Evolutionary conservation across 2,329 filamentous ascomycete species (phyloP), one percentile per base, ranked within the genome.

Genomic region (Penicillium olsonii): DNA sequence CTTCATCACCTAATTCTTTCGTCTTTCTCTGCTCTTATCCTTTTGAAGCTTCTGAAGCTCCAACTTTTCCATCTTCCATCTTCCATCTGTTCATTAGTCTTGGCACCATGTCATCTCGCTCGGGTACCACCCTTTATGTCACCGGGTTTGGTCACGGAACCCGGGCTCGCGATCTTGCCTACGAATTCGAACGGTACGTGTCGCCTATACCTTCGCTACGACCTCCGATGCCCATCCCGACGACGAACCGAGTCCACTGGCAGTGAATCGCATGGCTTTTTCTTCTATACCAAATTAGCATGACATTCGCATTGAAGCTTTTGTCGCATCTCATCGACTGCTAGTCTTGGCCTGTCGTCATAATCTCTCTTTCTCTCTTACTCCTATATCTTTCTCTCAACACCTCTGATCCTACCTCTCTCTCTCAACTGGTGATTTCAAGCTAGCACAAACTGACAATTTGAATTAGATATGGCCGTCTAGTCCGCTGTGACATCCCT

Each of bases 111-210:
- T 96, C 92, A 84, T 96, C 92, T 84, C 90, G 91, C 72, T 85
- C 88, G 74, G 87, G 90, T 65, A 95, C 89, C 54, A 97, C 92
- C 50, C 89, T 97, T 64, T 97, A 97, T 81, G 92, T 97, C 76
- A 96, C 92, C 70, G 94, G 94, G 83, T 99, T 99, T 77, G 95
- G 92, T 84, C 91, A 96, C 78, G 91, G 92, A 75, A 96, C 92
- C 75, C 90, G 94, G 81, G 91, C 94, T 75, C 90, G 94, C 85
- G 92, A 99, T 82, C 89, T 97, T 75, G 91, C 92, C 81, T 96
- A 95, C 88, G 92, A 97, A 83, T 97, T 97, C 88, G 92, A 97
- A 92, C 91, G 92, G 90, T 96, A 96, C 85, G 92, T 95, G 82
- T 81, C 75, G 78, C 76, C 67, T 61, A 63, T 65, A 66, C 52